Evolutionary conservation across 2,329 filamentous ascomycete species (phyloP), one percentile per base, ranked within the genome.

Genomic region (Raffaelea arxii): DNA sequence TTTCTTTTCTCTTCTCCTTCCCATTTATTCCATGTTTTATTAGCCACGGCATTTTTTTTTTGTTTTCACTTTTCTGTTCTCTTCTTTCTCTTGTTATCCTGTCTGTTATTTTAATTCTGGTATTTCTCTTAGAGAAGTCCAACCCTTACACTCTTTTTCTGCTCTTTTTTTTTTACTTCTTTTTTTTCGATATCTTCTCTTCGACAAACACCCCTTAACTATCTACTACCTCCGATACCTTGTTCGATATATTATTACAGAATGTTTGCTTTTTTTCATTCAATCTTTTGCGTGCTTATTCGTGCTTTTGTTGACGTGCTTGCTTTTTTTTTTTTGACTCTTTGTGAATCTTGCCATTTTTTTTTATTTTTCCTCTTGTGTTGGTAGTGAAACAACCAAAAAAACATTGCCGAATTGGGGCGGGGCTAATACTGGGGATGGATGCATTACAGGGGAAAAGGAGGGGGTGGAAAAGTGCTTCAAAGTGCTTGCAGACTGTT

Each of bases 331-430:
- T 49, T 50, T 53, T 56, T 47, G 46, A 41, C 54, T 46, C 25
- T 55, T 43, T 48, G 27, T 16, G 9, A 30, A 16, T 30, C 27
- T 30, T 30, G 27, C 27, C 27, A 54, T 53, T 56, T 58, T 56
- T 64, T 60, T 65, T 69, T 71, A 70, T 76, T 37, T 25, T 44
- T 43, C 19, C n/a, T n/a, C n/a, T n/a, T n/a, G n/a, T n/a, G n/a
- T n/a, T n/a, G n/a, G n/a, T n/a, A n/a, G n/a, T n/a, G n/a, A n/a
- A n/a, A n/a, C n/a, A n/a, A n/a, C n/a, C n/a, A n/a, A n/a, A n/a
- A n/a, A n/a, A n/a, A n/a, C n/a, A n/a, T n/a, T n/a, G n/a, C n/a
- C n/a, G n/a, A n/a, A n/a, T n/a, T n/a, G n/a, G n/a, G n/a, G n/a
- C n/a, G n/a, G n/a, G n/a, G n/a, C n/a, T n/a, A n/a, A n/a, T n/a